Evolutionary conservation across 108 stramenopile species (phyloP).

Genomic region (Craspedostauros australis): DNA sequence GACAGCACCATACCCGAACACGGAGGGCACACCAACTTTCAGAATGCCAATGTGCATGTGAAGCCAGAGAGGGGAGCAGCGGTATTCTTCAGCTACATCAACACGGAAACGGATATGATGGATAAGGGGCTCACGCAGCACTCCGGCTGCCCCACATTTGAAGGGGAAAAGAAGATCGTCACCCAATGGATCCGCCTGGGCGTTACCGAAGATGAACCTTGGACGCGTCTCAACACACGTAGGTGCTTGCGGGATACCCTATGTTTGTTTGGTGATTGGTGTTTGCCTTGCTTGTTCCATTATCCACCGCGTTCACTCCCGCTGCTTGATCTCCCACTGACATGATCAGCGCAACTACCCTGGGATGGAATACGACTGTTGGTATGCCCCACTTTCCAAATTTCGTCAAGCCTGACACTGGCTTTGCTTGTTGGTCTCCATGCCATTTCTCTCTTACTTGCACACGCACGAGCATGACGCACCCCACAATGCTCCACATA

Average conservation of each 20-base stretch:
- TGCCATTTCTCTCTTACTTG: too few species aligned
- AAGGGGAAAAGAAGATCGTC: slow-evolving; percentile 89
- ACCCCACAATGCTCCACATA: too few species aligned
- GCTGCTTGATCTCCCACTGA: too few species aligned
- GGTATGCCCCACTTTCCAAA: too few species aligned
- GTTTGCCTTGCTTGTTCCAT: too few species aligned
- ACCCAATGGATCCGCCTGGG: slow-evolving; percentile 88
- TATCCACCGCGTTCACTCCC: too few species aligned
- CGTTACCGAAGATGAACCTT: slow-evolving; percentile 55
- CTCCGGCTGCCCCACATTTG: slow-evolving; percentile 88
- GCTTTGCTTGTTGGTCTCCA: too few species aligned
- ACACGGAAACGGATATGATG: slow-evolving; percentile 50
- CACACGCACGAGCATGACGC: too few species aligned
- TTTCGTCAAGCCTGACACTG: too few species aligned
- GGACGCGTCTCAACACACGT: slow-evolving; percentile 62
- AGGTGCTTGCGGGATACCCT: neutral
- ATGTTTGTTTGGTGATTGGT: too few species aligned
- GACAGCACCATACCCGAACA: slow-evolving; percentile 68
- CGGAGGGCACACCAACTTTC: slow-evolving; percentile 91
- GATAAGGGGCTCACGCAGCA: slow-evolving; percentile 61
- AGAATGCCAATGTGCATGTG: slow-evolving; percentile 77
- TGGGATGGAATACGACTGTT: too few species aligned
- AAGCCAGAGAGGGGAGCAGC: slow-evolving; percentile 67
- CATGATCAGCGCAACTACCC: too few species aligned
- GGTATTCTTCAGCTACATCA: slow-evolving; percentile 82